Evolutionary conservation across 2,329 filamentous ascomycete genomes (phyloP).

Genomic region (Xylariaceae sp.): DNA sequence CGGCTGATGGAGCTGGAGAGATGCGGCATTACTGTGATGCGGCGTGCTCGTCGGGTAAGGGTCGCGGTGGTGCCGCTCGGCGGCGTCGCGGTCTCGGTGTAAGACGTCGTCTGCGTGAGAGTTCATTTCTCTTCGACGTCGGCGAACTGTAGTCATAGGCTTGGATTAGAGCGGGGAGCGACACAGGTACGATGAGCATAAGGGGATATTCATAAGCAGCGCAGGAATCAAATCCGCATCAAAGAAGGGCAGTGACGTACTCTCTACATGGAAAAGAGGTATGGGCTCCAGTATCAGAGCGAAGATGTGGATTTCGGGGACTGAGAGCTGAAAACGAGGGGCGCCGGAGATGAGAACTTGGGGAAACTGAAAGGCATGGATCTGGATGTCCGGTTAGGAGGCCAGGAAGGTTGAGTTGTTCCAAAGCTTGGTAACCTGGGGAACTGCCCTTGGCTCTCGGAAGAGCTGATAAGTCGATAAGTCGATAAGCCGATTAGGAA

Average conservation of each 20-base stretch:
- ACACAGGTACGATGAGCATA: not conserved
- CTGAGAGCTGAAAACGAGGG: not conserved
- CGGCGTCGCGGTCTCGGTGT: slow-evolving; percentile 61
- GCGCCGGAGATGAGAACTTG: slow-evolving; percentile 3
- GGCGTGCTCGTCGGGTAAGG: slow-evolving; percentile 59
- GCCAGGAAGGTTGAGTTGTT: slow-evolving; percentile 23
- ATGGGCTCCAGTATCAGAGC: not conserved
- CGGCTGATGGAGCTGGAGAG: slow-evolving; percentile 89
- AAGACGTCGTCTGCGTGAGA: slow-evolving; percentile 43
- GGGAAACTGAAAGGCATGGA: slow-evolving; percentile 12
- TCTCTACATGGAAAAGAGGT: slow-evolving; percentile 30
- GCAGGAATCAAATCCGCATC: not conserved
- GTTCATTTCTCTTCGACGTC: slow-evolving; percentile 30
- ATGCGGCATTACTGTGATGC: slow-evolving; percentile 82
- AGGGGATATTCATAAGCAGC: not conserved
- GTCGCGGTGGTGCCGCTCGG: slow-evolving; percentile 59
- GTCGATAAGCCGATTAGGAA: slow-evolving; percentile 1
- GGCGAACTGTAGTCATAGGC: slow-evolving; percentile 15
- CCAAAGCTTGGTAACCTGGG: not conserved
- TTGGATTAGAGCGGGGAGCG: slow-evolving; percentile 13
- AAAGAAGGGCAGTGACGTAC: slow-evolving; percentile 19
- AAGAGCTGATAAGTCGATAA: slow-evolving; percentile 13
- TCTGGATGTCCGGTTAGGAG: not conserved
- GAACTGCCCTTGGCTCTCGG: not conserved
- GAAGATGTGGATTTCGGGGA: slow-evolving; percentile 1